These are phyloP conservation scores for Hypsizygus marmoreus DNA, from an alignment of 768 basidiomycete species.

Conservation along the genomic window DNA sequence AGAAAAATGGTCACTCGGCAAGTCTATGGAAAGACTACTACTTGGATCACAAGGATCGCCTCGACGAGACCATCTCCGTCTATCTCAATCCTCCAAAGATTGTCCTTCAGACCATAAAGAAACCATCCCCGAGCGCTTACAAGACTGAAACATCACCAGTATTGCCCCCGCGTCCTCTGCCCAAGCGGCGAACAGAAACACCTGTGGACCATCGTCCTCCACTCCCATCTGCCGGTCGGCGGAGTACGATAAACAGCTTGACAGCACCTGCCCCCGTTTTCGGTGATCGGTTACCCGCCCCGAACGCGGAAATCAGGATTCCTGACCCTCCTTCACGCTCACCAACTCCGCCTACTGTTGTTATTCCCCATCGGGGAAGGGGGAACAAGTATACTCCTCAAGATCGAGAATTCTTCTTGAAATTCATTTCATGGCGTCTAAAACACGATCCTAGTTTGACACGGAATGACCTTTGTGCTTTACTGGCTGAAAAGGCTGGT, in stretches of 20 bases:
- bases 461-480: slow-evolving; percentile 54
- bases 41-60: slow-evolving; percentile 63
- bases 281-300: slow-evolving; percentile 52
- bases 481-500: slow-evolving; percentile 57
- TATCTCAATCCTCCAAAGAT: slow-evolving; percentile 28
- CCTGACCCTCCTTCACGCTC: slow-evolving; percentile 68
- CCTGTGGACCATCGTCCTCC: slow-evolving; percentile 21
- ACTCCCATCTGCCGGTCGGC: slow-evolving; percentile 29
- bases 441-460: slow-evolving; percentile 53
- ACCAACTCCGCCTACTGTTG: slow-evolving; percentile 62
- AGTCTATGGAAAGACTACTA: slow-evolving; percentile 83
- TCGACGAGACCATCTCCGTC: slow-evolving; percentile 49
- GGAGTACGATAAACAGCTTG: slow-evolving; percentile 63
- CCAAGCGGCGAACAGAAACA: slow-evolving; percentile 29
- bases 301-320: slow-evolving; percentile 59
- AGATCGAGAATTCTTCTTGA: slow-evolving; percentile 67
- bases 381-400: slow-evolving; percentile 69
- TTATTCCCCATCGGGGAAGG: slow-evolving; percentile 44
- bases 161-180: slow-evolving; percentile 25
- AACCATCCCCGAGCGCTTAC: slow-evolving; percentile 39
- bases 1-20: slow-evolving; percentile 55
- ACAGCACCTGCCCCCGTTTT: slow-evolving; percentile 53
- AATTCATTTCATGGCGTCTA: slow-evolving; percentile 64
- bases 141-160: slow-evolving; percentile 31
- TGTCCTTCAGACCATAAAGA: slow-evolving; percentile 37